Evolutionary conservation across 805 yeast species (phyloP).

Genomic region (Candida hispaniensis): DNA sequence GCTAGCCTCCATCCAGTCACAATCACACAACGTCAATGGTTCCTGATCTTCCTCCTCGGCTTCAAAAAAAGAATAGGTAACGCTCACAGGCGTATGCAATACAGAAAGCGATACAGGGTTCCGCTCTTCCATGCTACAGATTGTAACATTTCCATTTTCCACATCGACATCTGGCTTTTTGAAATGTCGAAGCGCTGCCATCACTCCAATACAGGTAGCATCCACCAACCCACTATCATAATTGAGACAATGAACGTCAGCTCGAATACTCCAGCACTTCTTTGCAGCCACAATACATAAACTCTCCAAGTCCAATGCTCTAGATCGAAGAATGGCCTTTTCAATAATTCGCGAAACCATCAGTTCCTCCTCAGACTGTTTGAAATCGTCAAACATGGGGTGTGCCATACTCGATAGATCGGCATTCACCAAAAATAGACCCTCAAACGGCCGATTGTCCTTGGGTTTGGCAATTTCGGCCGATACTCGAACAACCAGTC

Average conservation of each 20-base stretch:
- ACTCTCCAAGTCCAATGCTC: constrained; percentile 83
- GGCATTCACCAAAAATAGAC: constrained; percentile 69
- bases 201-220: constrained; percentile 80
- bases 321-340: constrained; percentile 81
- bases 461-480: constrained; percentile 69
- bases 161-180: constrained; percentile 75
- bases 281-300: constrained; percentile 84
- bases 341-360: constrained; percentile 75
- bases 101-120: constrained; percentile 81
- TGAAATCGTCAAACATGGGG: constrained; percentile 65
- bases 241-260: constrained; percentile 79
- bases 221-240: constrained; percentile 92
- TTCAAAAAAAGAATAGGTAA: constrained; percentile 78
- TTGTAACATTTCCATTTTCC: constrained; percentile 33
- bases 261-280: constrained; percentile 84
- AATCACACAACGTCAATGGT: too few relatives aligned
- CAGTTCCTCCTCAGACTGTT: constrained; percentile 69
- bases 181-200: constrained; percentile 75
- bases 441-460: constrained; percentile 91
- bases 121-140: constrained; percentile 60
- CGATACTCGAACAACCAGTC: constrained; percentile 59
- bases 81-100: constrained; percentile 81
- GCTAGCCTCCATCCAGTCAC: constrained; percentile 39
- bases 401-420: constrained; percentile 89
- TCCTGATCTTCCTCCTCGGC: constrained; percentile 29